These are phyloP conservation scores for Cladosporium sp. DNA, from an alignment of 2,329 filamentous ascomycete genomes.

Conservation along the genomic window DNA sequence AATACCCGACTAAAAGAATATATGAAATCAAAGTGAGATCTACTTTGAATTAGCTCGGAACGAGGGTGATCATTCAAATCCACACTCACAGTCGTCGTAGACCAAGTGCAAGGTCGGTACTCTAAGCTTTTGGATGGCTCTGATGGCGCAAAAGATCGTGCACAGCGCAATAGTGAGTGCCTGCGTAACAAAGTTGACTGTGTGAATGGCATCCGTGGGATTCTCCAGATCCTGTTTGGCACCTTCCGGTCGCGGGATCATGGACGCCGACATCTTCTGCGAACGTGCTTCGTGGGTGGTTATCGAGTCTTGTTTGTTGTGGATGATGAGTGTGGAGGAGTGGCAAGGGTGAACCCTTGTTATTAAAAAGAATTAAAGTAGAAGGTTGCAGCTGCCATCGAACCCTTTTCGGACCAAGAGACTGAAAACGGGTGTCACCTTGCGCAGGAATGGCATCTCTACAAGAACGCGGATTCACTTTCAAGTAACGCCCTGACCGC, in stretches of 20 bases:
- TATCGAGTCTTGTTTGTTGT: too few relatives aligned
- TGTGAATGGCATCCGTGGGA: neutral
- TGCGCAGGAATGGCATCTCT: too few relatives aligned
- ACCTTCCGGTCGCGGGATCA: neutral
- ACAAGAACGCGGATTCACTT: too few relatives aligned
- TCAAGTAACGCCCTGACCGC: too few relatives aligned
- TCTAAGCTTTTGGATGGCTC: neutral
- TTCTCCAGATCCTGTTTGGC: constrained; percentile 3
- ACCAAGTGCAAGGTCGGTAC: neutral
- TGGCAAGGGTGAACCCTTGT: too few relatives aligned
- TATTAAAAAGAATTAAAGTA: too few relatives aligned
- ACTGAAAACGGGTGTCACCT: too few relatives aligned
- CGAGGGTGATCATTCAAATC: neutral
- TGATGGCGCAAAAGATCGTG: neutral
- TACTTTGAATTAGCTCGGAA: neutral
- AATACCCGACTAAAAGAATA: neutral
- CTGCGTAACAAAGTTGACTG: constrained; percentile 6
- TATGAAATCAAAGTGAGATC: constrained; percentile 2
- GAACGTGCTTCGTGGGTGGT: too few relatives aligned
- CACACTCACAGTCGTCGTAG: neutral
- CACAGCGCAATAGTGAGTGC: neutral
- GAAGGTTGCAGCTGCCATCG: too few relatives aligned
- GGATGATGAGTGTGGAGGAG: too few relatives aligned
- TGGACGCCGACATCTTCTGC: neutral
- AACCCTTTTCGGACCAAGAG: too few relatives aligned